Evolutionary conservation across 1,139 yeast species (phyloP).

Genomic region (Hyphopichia wangnamkhiaoensis): DNA sequence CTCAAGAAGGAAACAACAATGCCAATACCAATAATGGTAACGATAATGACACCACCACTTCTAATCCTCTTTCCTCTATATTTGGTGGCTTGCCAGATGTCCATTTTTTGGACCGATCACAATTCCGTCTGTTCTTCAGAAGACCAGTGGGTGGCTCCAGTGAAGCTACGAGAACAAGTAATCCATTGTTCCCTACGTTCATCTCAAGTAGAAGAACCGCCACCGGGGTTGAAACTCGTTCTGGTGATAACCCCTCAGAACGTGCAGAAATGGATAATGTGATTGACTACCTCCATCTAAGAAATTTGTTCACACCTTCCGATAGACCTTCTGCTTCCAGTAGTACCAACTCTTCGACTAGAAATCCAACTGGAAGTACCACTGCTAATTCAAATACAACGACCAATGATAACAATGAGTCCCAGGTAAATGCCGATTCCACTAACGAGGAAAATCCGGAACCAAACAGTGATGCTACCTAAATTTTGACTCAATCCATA

Average conservation of each 20-base stretch:
- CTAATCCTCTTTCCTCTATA: neutral
- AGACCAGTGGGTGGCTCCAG: conserved; percentile 10
- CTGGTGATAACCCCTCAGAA: neutral
- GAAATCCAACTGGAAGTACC: too few relatives aligned
- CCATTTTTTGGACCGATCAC: conserved; percentile 1
- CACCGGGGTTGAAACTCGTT: conserved; percentile 45
- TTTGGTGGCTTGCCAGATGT: neutral
- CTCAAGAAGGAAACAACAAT: neutral
- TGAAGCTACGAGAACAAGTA: conserved; percentile 10
- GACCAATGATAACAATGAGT: neutral
- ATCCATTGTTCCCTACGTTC: conserved; percentile 46
- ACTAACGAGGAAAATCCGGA: too few relatives aligned
- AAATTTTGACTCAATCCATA: too few relatives aligned
- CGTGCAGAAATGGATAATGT: neutral
- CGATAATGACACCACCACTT: neutral
- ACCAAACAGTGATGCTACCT: too few relatives aligned
- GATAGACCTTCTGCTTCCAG: neutral
- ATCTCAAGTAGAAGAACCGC: conserved; percentile 53
- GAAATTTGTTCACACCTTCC: conserved; percentile 3
- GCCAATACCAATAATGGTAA: neutral
- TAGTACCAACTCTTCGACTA: too few relatives aligned
- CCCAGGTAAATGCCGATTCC: too few relatives aligned
- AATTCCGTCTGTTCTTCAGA: conserved; percentile 8
- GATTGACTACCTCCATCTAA: conserved; percentile 4
- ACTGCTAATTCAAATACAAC: neutral